phyloP scores from a whole-genome alignment of 139 green algal genomes.

The Coccomyxa sp. region DNA sequence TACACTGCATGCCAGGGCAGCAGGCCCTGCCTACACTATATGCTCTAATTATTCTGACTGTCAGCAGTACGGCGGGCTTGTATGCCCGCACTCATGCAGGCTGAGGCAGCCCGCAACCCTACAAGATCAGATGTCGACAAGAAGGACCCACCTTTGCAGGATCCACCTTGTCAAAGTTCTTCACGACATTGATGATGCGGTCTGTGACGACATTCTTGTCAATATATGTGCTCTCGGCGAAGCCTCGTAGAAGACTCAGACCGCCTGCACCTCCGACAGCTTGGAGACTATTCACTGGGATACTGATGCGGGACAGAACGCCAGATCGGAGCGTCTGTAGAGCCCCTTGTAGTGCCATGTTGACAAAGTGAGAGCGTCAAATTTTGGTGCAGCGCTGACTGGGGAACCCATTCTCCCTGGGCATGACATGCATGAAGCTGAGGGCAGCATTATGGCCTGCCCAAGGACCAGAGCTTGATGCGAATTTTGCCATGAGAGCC shows the following conservation, averaged over 20 bases:
- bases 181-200: constrained; percentile 88
- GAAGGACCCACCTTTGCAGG: constrained; percentile 69
- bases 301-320: constrained; percentile 25
- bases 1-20: too few relatives aligned
- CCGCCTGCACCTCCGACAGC: constrained; percentile 10
- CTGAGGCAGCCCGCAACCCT: background rate
- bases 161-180: constrained; percentile 98
- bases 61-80: too few relatives aligned
- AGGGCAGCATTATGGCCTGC: too few relatives aligned
- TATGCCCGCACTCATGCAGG: too few relatives aligned
- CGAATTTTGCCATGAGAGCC: too few relatives aligned
- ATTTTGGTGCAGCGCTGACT: too few relatives aligned
- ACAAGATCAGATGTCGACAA: background rate
- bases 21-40: too few relatives aligned
- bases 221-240: constrained; percentile 70
- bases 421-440: too few relatives aligned
- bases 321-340: background rate
- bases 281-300: constrained; percentile 9
- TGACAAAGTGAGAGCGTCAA: too few relatives aligned
- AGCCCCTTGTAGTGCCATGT: background rate
- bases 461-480: too few relatives aligned
- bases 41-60: too few relatives aligned
- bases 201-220: constrained; percentile 92
- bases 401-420: too few relatives aligned
- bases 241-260: constrained; percentile 24